Evolutionary conservation across 2,329 filamentous ascomycete genomes (phyloP), one percentile per base, ranked within the genome.

Genomic region (Ambrosiella cleistominuta): DNA sequence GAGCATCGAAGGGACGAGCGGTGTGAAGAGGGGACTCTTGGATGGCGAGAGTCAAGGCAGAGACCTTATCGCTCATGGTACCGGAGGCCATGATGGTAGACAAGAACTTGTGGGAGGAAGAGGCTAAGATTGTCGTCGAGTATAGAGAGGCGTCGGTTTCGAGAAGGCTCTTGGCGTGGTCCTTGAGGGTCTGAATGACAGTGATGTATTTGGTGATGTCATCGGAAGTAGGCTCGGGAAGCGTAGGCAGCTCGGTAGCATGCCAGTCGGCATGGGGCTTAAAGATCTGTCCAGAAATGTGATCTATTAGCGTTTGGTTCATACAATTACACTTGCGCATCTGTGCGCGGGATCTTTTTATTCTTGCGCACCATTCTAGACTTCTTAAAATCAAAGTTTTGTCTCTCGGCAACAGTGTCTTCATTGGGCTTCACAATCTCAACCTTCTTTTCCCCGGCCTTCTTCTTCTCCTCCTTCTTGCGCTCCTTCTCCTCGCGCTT

Each of bases 21-120:
- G 90, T 97, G 70, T 98, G 93, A 56, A 97, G 73, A 15, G 93
- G 93, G 7, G 94, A 97, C 70, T 98, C 93, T 72, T 98, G 94
- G 11, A 96, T 83, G 58, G 93, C 86, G 64, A 98, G 75, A 3
- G 93, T 98, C 66, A 98, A 75, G 2, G 93, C 94, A 2, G 93
- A 98, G 49, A 97, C 85, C 69, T 96, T 97, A 69, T 98, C 93
- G 58, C 89, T 94, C 64, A 97, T 80, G 8, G 94, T 98, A 75
- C 93, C 93, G 1, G 90, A 94, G 8, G 88, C 76, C 87, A 97
- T 96, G 68, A 98, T 96, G 15, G 89, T 95, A 1, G 90, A 88
- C 75, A 97, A 83, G 74, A 98, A 98, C 69, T 90, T 95, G 70
- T 94, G 86, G 45, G 90, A 91, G 1, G 91, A 93, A 35, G 88